Base-by-base conservation (phyloP, 768 basidiomycete species). In the Cystobasidium ongulense region DNA sequence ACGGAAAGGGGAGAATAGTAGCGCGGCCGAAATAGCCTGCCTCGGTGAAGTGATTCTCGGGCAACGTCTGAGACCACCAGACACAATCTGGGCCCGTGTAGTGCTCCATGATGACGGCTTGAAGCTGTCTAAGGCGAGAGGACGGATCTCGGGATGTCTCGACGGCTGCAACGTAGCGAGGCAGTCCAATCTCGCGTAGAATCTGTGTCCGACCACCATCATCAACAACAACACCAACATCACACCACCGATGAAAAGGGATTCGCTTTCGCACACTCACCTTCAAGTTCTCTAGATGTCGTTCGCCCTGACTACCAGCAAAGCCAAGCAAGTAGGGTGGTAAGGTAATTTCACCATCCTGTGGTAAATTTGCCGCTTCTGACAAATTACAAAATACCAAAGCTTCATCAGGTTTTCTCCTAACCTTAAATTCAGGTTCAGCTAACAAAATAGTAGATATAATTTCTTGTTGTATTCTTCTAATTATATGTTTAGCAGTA, bases 1-100 rank as follows among this genome's bases (percentile, higher is more conserved):
- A 88, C 0, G 90, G 90, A 77, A 91, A 91, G 1, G 89, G 89
- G 33, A 90, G 84, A 85, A 88, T 87, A 87, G 89, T 90, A 10
- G 88, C 86, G 75, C 89, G 88, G 10, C 90, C 90, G 78, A 90
- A 91, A 78, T 82, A 86, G 52, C 83, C 84, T 1, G 82, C 83
- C 68, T 85, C 83, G 0, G 82, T 81, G 0, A 82, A 80, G 41
- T 23, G 33, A 23, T 8, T 8, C 10, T 1, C 3, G 8, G 18
- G 62, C 81, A 78, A 29, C 15, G 21, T 57, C 11, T 33, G 66
- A n/a, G 77, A 73, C 17, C 43, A 63, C 87, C 87, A 91, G 79
- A 87, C 90, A 59, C 85, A 86, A 80, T 91, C 90, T 11, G 90
- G 89, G 0, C 90, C 90, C 38, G 87, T 80, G 76, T 84, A 86